Base-by-base conservation (phyloP, 768 basidiomycete species). In the Pulveroboletus ravenelii region DNA sequence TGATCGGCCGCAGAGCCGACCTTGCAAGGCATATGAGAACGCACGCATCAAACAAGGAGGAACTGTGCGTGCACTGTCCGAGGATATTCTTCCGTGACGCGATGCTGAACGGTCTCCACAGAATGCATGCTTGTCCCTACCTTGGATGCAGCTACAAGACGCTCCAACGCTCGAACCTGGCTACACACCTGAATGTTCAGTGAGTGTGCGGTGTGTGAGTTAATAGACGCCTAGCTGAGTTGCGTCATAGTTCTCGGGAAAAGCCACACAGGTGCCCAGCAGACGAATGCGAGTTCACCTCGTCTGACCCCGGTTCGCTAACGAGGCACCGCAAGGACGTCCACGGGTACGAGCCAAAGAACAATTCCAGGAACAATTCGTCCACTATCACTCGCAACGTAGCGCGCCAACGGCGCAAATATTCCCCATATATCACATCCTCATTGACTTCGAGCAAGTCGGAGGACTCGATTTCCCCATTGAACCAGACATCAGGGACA, bases 111-210 rank as follows among this genome's bases (percentile, higher is more conserved):
- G 5, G 31, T 30, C n/a, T 15, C 31, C 1, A 35, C 39, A 70
- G 69, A 3, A 69, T 56, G 64, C 31, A 53, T 20, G 7, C 14
- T 3, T 70, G 69, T 17, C 51, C 61, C 3, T 42, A 56, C 23
- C 13, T 30, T 0, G 58, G 48, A 5, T 70, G 69, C 31, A 12
- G 13, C 0, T 61, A 58, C 45, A 55, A 36, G 8, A 51, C 69
- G 0, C 55, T 67, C 1, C 69, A 70, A n/a, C 47, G 40, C 2
- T 63, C 62, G 0, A 70, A 69, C 29, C 17, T 70, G 0, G 18
- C 35, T 0, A 64, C 59, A 0, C 70, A 70, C 23, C 14, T 61
- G 15, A 64, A 63, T 7, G 59, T 46, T 3, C 70, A 71, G 69
- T 70, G 44, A 53, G 69, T 66, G 15, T 27, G 1, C 23, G 20